Evolutionary conservation across 2,329 filamentous ascomycete species (phyloP).

Genomic region (Xylariaceae sp.): DNA sequence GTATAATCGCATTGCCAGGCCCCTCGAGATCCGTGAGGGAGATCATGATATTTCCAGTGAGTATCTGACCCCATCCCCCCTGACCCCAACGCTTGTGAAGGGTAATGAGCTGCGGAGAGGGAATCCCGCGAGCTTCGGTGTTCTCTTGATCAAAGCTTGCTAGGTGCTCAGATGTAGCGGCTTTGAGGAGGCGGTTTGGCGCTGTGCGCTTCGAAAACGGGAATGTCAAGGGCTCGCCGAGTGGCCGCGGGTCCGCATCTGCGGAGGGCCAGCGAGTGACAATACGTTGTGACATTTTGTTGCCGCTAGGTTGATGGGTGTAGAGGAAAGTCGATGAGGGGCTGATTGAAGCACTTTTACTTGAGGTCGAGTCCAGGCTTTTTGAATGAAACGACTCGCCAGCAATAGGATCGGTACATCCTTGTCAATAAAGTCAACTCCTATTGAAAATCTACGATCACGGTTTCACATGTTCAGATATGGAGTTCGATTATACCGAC

Average conservation of each 20-base stretch:
- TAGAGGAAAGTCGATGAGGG: neutral
- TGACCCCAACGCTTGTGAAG: constrained; percentile 65
- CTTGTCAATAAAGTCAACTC: too few species aligned
- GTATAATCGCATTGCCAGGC: constrained; percentile 61
- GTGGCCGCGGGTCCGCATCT: neutral
- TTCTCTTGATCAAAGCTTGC: constrained; percentile 61
- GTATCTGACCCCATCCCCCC: constrained; percentile 56
- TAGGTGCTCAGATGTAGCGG: constrained; percentile 64
- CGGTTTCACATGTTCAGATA: too few species aligned
- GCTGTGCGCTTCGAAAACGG: constrained; percentile 56
- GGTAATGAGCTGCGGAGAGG: constrained; percentile 42
- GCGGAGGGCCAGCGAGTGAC: constrained; percentile 20
- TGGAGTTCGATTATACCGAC: too few species aligned
- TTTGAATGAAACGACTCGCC: neutral
- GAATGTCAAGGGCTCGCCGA: constrained; percentile 35
- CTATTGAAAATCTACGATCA: too few species aligned
- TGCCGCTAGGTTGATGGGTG: neutral
- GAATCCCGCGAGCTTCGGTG: constrained; percentile 48
- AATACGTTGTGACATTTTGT: constrained; percentile 9
- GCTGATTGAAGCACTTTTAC: neutral
- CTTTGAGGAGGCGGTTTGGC: constrained; percentile 64
- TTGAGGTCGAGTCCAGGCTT: neutral
- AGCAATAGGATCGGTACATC: too few species aligned
- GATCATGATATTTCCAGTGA: constrained; percentile 67
- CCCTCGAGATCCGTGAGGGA: constrained; percentile 62